These are phyloP conservation scores for Boletus insuetus DNA, from an alignment of 768 basidiomycete species.

Conservation along the genomic window DNA sequence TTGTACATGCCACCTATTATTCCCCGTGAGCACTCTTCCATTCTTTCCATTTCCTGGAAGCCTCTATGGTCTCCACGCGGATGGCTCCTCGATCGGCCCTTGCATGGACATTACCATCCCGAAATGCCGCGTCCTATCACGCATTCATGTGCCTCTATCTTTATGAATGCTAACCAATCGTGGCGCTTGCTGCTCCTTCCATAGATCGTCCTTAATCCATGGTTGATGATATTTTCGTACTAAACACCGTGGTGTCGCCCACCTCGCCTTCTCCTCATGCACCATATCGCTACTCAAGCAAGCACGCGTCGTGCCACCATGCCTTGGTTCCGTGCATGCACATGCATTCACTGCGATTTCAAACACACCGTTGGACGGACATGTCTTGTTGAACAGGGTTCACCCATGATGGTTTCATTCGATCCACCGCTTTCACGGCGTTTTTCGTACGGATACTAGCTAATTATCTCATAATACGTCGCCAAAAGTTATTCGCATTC, in stretches of 20 bases:
- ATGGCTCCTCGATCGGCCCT: not conserved
- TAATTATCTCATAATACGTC: conserved; percentile 20
- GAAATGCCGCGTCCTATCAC: conserved; percentile 4
- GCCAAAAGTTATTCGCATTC: not conserved
- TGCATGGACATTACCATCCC: conserved; percentile 25
- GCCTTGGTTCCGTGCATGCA: not conserved
- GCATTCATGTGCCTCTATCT: not conserved
- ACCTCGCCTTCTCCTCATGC: conserved; percentile 13
- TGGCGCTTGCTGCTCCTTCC: not conserved
- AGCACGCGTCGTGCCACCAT: not conserved
- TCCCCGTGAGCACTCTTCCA: conserved; percentile 56
- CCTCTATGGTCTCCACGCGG: not conserved
- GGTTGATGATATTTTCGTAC: conserved; percentile 83
- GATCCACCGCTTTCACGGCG: not conserved
- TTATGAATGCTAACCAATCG: conserved; percentile 14
- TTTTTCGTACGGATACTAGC: not conserved
- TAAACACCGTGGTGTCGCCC: conserved; percentile 7
- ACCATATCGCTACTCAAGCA: not conserved
- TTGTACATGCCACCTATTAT: conserved; percentile 64
- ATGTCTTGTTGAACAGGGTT: conserved; percentile 7
- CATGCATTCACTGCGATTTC: not conserved
- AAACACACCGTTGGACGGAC: conserved; percentile 7
- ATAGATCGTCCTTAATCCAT: conserved; percentile 82
- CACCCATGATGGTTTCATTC: not conserved
- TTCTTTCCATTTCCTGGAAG: conserved; percentile 3